Conservation (phyloP, 2,329 filamentous ascomycete genomes). For the Ustulina deusta region DNA sequence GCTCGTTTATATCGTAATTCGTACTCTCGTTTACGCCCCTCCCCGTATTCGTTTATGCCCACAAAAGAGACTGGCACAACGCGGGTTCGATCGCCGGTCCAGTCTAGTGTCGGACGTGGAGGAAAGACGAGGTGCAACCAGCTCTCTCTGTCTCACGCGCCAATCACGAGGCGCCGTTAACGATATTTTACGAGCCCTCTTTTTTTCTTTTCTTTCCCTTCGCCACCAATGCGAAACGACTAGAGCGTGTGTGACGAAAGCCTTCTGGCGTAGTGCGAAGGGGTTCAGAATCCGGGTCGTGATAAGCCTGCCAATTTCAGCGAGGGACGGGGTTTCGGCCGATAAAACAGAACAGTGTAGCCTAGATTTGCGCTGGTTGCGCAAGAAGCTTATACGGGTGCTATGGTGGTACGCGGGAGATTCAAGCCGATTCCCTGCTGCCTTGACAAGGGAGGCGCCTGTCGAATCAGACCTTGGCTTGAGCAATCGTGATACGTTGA, state of each 20-base stretch:
- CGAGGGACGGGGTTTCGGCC: background rate
- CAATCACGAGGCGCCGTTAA: constrained; percentile 6
- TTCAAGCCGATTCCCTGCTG: background rate
- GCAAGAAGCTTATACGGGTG: constrained; percentile 8
- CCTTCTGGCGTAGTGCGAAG: background rate
- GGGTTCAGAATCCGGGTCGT: background rate
- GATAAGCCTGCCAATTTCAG: background rate
- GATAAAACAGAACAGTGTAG: background rate
- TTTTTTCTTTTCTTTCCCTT: background rate
- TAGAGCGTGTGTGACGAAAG: background rate
- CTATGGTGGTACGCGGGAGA: constrained; percentile 7
- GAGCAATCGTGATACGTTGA: background rate
- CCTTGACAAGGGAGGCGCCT: background rate
- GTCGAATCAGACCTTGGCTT: background rate
- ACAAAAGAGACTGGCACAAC: background rate
- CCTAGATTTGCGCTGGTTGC: background rate
- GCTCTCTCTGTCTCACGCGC: background rate
- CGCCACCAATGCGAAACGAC: background rate
- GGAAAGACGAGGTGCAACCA: background rate
- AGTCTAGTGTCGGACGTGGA: background rate
- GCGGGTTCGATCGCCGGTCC: background rate
- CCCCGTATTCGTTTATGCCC: constrained; percentile 4
- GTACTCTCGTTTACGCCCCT: background rate
- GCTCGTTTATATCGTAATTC: background rate
- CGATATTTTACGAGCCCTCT: background rate